Evolutionary conservation across 495 filamentous ascomycete genomes (phyloP).

Genomic region (Penicillium bovifimosum): DNA sequence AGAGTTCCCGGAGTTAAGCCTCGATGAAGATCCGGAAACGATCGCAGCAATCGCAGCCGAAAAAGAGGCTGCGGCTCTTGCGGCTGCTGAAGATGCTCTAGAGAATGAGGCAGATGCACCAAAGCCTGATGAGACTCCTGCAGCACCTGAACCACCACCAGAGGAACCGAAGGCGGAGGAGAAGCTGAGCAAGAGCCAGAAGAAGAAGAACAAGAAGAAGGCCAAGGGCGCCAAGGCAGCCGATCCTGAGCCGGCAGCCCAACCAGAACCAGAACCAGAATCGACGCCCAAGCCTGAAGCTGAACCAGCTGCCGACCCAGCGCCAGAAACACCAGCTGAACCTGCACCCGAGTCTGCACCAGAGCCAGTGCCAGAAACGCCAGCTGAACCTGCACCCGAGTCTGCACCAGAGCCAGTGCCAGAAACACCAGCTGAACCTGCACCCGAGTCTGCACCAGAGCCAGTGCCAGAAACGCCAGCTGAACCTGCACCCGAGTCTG

Average conservation of each 20-base stretch:
- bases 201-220: slow-evolving; percentile 12
- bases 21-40: slow-evolving; percentile 23
- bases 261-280: not conserved
- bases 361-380: not conserved
- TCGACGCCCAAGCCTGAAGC: not conserved
- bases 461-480: not conserved
- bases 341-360: slow-evolving; percentile 1
- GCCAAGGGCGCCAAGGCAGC: not conserved
- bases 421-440: not conserved
- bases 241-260: not conserved
- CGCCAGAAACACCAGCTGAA: not conserved
- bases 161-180: not conserved
- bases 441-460: not conserved
- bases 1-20: slow-evolving; percentile 27
- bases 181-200: slow-evolving; percentile 5
- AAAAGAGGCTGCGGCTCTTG: slow-evolving; percentile 22
- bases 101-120: slow-evolving; percentile 15
- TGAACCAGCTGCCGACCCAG: not conserved
- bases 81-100: slow-evolving; percentile 23
- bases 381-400: not conserved
- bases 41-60: slow-evolving; percentile 32
- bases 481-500: not conserved
- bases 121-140: slow-evolving; percentile 9
- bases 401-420: slow-evolving; percentile 1
- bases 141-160: not conserved